A percentile compares a stretch with the other conserved stretches of the same genome.
Evolutionary conservation across 192 early-diverging fungal species (phyloP).

Genomic region (Coemansia reversa): DNA sequence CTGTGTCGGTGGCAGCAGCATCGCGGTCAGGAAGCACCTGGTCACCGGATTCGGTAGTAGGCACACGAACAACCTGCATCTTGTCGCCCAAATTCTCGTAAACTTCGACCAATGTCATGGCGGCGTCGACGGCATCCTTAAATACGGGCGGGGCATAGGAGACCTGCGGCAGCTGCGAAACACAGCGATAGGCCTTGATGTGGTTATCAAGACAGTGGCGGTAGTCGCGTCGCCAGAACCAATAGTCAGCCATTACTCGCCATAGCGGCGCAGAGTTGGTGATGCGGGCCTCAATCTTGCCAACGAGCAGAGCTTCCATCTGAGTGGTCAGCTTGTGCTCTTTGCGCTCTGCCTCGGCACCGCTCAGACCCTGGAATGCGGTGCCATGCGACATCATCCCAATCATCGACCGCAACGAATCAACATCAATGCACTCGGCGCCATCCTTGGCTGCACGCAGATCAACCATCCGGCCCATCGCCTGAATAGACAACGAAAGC

Average conservation of each 20-base stretch:
- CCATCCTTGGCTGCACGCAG: conserved; percentile 59
- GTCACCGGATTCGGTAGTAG: conserved; percentile 23
- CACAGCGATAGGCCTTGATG: conserved; percentile 79
- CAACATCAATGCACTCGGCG: conserved; percentile 76
- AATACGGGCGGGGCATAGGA: conserved; percentile 71
- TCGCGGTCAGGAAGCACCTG: conserved; percentile 21
- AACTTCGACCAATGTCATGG: conserved; percentile 73
- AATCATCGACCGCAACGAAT: conserved; percentile 74
- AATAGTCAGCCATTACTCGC: conserved; percentile 74
- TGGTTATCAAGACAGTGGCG: conserved; percentile 74
- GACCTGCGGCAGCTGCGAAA: conserved; percentile 74
- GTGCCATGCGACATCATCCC: conserved; percentile 59
- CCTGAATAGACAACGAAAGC: conserved; percentile 78
- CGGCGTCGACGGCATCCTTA: conserved; percentile 65
- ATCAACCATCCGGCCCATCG: conserved; percentile 80
- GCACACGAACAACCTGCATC: conserved; percentile 42
- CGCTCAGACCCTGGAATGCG: conserved; percentile 17
- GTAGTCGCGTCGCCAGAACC: conserved; percentile 62
- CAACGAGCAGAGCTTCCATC: conserved; percentile 65
- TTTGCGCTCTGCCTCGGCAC: conserved; percentile 54
- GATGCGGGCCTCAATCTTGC: conserved; percentile 73
- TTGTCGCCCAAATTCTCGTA: conserved; percentile 74
- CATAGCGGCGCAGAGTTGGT: conserved; percentile 73
- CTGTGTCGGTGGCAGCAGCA: not conserved
- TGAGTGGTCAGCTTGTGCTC: conserved; percentile 23